These are phyloP conservation scores for Boletus rubescentipes DNA, from an alignment of 768 basidiomycete genomes.

Conservation along the genomic window DNA sequence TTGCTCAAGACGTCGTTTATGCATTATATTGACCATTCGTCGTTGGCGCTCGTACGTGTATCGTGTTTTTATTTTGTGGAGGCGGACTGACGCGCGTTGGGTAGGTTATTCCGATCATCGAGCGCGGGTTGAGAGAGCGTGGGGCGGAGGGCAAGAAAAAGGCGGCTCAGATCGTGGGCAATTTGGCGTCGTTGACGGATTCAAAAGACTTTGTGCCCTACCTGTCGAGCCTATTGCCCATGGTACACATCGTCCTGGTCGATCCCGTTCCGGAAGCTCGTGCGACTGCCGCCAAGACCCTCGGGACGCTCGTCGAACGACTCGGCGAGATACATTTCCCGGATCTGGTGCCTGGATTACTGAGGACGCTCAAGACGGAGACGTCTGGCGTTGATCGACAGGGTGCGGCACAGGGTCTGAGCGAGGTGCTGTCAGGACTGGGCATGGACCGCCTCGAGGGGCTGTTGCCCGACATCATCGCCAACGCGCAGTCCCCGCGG, in stretches of 20 bases:
- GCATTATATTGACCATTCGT: conserved; percentile 97
- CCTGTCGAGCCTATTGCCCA: conserved; percentile 80
- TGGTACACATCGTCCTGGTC: conserved; percentile 89
- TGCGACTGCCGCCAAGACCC: conserved; percentile 93
- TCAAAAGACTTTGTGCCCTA: conserved; percentile 95
- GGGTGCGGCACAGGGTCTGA: conserved; percentile 95
- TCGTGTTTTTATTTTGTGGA: not conserved
- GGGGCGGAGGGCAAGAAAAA: conserved; percentile 94
- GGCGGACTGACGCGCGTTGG: not conserved
- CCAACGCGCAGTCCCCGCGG: conserved; percentile 84
- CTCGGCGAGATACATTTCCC: conserved; percentile 95
- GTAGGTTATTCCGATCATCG: conserved; percentile 91
- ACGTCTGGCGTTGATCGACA: conserved; percentile 95
- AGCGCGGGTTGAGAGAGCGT: conserved; percentile 88
- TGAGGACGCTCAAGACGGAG: conserved; percentile 88
- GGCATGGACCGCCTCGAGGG: conserved; percentile 98
- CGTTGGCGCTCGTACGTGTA: conserved; percentile 76
- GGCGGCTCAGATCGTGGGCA: conserved; percentile 97
- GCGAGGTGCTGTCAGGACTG: conserved; percentile 91
- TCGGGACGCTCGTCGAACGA: conserved; percentile 95
- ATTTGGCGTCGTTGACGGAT: conserved; percentile 86
- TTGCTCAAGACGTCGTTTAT: conserved; percentile 94
- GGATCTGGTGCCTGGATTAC: conserved; percentile 85
- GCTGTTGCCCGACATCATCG: conserved; percentile 89
- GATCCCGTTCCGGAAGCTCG: conserved; percentile 98